Evolutionary conservation across 768 basidiomycete genomes (phyloP).

Genomic region (Tulasnella sp.): DNA sequence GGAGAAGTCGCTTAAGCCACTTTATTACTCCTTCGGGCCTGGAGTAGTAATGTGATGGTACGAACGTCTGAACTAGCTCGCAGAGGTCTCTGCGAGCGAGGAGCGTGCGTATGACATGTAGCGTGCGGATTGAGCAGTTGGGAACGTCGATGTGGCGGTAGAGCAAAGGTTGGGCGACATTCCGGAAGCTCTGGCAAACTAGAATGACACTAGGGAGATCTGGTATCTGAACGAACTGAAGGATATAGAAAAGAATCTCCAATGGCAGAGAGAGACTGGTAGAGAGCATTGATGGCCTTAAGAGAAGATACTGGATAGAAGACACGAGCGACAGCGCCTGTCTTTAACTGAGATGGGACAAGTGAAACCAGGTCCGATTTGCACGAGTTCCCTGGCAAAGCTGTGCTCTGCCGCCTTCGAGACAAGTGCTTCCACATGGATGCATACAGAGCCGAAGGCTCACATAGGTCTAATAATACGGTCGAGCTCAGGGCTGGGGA

Average conservation of each 20-base stretch:
- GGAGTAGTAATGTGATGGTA: neutral
- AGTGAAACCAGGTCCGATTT: no score
- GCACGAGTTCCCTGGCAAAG: no score
- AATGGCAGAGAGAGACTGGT: neutral
- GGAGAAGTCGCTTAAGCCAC: neutral
- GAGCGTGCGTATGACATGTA: neutral
- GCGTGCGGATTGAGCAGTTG: neutral
- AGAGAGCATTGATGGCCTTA: neutral
- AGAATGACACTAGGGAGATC: neutral
- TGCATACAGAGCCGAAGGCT: no score
- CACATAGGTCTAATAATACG: no score
- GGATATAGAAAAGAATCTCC: neutral
- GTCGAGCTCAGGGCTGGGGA: neutral
- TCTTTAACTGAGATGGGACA: no score
- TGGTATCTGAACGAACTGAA: neutral
- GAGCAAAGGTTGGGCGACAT: neutral
- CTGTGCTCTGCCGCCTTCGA: no score
- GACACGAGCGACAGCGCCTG: neutral
- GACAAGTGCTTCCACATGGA: no score
- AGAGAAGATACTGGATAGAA: no score
- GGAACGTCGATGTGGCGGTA: neutral
- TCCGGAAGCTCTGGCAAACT: neutral
- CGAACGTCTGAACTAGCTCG: neutral
- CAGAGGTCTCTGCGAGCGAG: neutral
- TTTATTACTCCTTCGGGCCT: neutral